Base-by-base conservation (phyloP, 345 rosid species). In the Eucalyptus regnans region DNA sequence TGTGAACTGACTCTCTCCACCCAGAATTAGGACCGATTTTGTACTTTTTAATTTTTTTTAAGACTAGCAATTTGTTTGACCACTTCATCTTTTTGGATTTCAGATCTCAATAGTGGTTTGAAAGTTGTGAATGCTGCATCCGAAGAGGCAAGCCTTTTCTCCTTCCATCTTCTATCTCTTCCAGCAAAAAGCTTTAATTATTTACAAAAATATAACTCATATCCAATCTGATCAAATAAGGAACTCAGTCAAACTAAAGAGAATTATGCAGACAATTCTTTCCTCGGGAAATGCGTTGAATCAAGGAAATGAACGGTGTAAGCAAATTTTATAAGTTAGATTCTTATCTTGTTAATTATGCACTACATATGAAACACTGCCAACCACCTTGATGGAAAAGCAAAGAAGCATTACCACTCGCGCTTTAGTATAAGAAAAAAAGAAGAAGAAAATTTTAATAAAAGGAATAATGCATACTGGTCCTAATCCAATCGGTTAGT, bases 261-360 rank as follows among this genome's bases (percentile, higher is more conserved):
- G 95, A 90, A 93, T 97, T 87, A 97, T 97, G 99, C 98, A 97
- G 94, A 97, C 97, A 87, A 93, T 96, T 92, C 95, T 97, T 88
- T 93, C 96, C 6, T 91, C 96, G 48, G 99, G 99, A 90, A 97
- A 97, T 93, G 99, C 98, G 79, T 91, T 97, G 90, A 97, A 96
- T 90, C 98, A 96, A 88, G 99, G 99, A 89, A 97, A 99, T 84
- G 98, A 97, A 84, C 94, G 98, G 92, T 98, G 99, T 96, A 91
- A 94, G 97, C 94, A 91, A 92, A 95, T 89, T 89, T 48, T 89
- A 81, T 49, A 79, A 49, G 31, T 46, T 49, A 56, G 14, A 62
- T 62, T 62, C 33, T 62, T 12, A 62, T 29, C 16, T 62, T 62
- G 68, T 62, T 62, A 62, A 29, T 62, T 29, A 8, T 12, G 31